Percentiles rank a stretch among this genome's conserved stretches.
Evolutionary conservation across 106 monocot genomes (phyloP).

Genomic region (Dioscorea dumetorum): DNA sequence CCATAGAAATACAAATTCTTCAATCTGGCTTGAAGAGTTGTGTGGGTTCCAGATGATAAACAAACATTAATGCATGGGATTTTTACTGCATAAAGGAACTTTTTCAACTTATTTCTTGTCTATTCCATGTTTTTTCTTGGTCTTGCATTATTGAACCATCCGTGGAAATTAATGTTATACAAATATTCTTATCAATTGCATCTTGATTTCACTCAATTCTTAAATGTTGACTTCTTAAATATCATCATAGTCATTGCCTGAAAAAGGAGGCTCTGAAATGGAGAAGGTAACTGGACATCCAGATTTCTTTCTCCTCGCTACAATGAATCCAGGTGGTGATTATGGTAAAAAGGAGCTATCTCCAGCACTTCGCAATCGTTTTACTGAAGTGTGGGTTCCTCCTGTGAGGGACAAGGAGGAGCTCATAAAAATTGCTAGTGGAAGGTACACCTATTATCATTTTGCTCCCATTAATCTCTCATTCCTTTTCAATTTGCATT

Average conservation of each 20-base stretch:
- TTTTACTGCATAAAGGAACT: too few relatives aligned
- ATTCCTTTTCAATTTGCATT: too few relatives aligned
- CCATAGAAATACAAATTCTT: too few relatives aligned
- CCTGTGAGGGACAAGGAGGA: slow-evolving; percentile 63
- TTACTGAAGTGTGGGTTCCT: slow-evolving; percentile 97
- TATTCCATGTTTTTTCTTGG: too few relatives aligned
- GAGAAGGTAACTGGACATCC: slow-evolving; percentile 63
- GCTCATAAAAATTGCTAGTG: slow-evolving; percentile 49
- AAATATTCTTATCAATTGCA: too few relatives aligned
- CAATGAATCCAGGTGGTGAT: slow-evolving; percentile 99
- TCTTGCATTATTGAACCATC: too few relatives aligned
- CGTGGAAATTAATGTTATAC: too few relatives aligned
- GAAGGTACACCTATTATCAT: slow-evolving; percentile 29
- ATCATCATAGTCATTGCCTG: slow-evolving; percentile 60
- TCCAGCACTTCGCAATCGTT: slow-evolving; percentile 87
- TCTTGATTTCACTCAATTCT: too few relatives aligned
- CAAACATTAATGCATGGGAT: too few relatives aligned
- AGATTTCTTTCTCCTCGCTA: slow-evolving; percentile 83
- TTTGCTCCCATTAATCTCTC: background rate
- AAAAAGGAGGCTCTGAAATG: slow-evolving; percentile 75
- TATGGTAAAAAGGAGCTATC: slow-evolving; percentile 98
- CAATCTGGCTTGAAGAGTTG: too few relatives aligned
- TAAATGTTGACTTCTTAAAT: background rate
- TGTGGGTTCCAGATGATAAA: too few relatives aligned
- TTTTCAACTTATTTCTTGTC: too few relatives aligned